Evolutionary conservation across 176 grass and related monocot genomes (phyloP), one percentile per base, ranked within the genome.

Genomic region (Bromus sterilis): DNA sequence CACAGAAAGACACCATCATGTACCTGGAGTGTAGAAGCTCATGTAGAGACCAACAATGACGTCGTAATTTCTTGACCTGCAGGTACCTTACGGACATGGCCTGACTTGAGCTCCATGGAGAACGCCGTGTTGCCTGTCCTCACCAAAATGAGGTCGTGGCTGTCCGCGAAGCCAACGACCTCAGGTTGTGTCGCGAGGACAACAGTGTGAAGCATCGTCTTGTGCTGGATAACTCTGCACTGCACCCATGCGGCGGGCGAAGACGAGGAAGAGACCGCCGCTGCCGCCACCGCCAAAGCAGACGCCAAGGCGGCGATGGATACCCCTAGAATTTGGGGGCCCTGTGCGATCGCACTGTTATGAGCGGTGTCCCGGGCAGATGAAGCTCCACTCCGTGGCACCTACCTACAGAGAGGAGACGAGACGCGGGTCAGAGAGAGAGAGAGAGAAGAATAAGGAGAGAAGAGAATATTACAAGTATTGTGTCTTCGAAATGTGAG

Each of bases 401-500:
- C n/a, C n/a, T n/a, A n/a, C n/a, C n/a, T n/a, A n/a, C n/a, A n/a
- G n/a, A n/a, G n/a, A n/a, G n/a, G n/a, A n/a, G n/a, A n/a, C n/a
- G n/a, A n/a, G n/a, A n/a, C n/a, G n/a, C n/a, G n/a, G n/a, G n/a
- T n/a, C n/a, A n/a, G n/a, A n/a, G n/a, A n/a, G n/a, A n/a, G n/a
- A n/a, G n/a, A n/a, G n/a, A n/a, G n/a, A n/a, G n/a, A n/a, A n/a
- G n/a, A n/a, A n/a, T n/a, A n/a, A n/a, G n/a, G n/a, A 5, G 1
- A 70, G 33, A 74, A 44, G 42, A n/a, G 2, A 85, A 74, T 40
- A 36, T 69, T 42, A 91, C 89, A 49, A 36, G 60, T 80, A 71
- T 44, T 73, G 34, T 66, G 87, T 56, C 84, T 91, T 89, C 39
- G 79, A 78, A 64, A 85, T 82, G 8, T 33, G 31, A 75, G 79